Evolutionary conservation across 2,329 filamentous ascomycete species (phyloP), one percentile per base, ranked within the genome.

Genomic region (Graphiopsis chlorocephala): DNA sequence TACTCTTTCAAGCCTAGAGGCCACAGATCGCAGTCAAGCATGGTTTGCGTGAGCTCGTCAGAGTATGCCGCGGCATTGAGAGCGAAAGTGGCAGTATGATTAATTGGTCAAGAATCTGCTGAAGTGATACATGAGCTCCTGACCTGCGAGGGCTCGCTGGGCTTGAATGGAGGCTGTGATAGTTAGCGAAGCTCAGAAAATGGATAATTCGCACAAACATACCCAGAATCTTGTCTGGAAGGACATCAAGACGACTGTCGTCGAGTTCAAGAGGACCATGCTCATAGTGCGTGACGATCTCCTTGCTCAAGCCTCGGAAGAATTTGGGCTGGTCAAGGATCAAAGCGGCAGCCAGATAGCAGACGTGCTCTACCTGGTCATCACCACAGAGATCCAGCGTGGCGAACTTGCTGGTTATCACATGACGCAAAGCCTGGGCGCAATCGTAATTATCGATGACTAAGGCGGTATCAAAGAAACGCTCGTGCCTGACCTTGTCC

Each of bases 381-480:
- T 17, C 1, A 5, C 3, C 11, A 4, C 7, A 1, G 3, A 38
- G 15, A 4, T 29, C 20, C 11, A 59, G 12, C 15, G 15, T 14
- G 4, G 35, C 25, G 23, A 63, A 33, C 31, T 25, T 20, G 6
- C 33, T 31, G 3, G 8, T 12, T 17, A 20, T 29, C 25, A 25
- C 25, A 14, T 42, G 17, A 1, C 11, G 67, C 15, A 68, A 12
- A 3, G 63, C 42, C 10, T 52, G 26, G 14, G 58, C 50, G 8
- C 64, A 66, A 15, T 68, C 67, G 42, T 68, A 68, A 23, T 70
- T 65, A 53, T 70, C 67, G 8, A 61, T 63, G 4, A 67, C 20
- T 11, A 68, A 25, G 4, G 65, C 67, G 10, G 68, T 35, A 1
- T 64, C 38, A 11, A 26, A 4, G 25, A 60, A 42, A 1, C 26